Base-by-base conservation (phyloP, 2,329 filamentous ascomycete genomes). In the Trichoderma atroviride region DNA sequence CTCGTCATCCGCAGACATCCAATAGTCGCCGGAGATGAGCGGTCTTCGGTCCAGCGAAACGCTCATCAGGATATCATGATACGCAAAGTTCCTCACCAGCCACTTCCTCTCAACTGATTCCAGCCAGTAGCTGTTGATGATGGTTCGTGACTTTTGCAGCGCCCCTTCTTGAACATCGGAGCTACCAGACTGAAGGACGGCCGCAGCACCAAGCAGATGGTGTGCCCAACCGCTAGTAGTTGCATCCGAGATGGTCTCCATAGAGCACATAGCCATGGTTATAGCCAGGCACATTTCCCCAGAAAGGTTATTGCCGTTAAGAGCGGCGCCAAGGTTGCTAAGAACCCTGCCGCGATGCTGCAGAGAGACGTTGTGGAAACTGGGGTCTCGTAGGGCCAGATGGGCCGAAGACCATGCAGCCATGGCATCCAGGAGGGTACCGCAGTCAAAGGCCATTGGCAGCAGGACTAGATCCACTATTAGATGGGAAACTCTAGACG, bases 371-470 rank as follows among this genome's bases (percentile, higher is more conserved):
- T 56, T 52, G 50, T 55, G 50, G 27, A 64, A 64, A 55, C 50
- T 64, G 61, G 61, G 61, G 61, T 64, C 52, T 1, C 61, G 50
- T 43, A 64, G 43, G 50, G 61, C 50, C 9, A 64, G 61, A 27
- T 64, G 61, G 35, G 61, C 50, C 16, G 61, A 64, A 4, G 61
- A 64, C 61, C 61, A 64, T 56, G 61, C 61, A 22, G 50, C 50
- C 50, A 64, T 56, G 31, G 50, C 35, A 43, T 64, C 61, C 13
- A 64, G 61, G 35, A 64, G 61, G 24, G 61, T 31, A 29, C 33
- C 22, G 24, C 50, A 56, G 19, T 64, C 61, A 19, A 64, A 56
- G 29, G 61, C 61, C 61, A 64, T 64, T 43, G 61, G 61, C 52
- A 64, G 56, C 16, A 64, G 55, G 33, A 64, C 61, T 64, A 37